Evolutionary conservation across 306 rosid species (phyloP).

Genomic region (Cucurbita ficifolia): DNA sequence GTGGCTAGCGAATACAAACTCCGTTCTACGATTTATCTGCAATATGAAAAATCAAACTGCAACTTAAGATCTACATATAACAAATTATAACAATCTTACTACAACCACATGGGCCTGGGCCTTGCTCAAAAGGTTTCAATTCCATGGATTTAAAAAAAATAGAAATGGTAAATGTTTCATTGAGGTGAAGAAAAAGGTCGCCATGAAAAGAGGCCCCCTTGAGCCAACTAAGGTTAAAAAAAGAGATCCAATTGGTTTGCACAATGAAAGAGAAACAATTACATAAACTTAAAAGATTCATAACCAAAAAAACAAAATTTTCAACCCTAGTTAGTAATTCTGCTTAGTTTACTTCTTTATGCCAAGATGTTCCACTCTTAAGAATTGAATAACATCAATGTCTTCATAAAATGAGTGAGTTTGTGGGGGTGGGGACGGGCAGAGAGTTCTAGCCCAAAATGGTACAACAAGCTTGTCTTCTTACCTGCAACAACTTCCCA

Average conservation of each 20-base stretch:
- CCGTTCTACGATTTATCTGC: conserved; percentile 92
- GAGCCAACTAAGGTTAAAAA: neutral
- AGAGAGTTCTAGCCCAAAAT: neutral
- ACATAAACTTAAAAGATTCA: neutral
- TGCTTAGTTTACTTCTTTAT: neutral
- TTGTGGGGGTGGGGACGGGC: neutral
- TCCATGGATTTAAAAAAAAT: neutral
- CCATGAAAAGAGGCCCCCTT: neutral
- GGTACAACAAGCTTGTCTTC: neutral
- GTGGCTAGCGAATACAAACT: conserved; percentile 93
- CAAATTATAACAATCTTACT: neutral
- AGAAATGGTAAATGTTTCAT: neutral
- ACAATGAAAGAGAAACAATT: neutral
- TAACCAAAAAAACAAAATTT: neutral
- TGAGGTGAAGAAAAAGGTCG: neutral
- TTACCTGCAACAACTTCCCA: conserved; percentile 92
- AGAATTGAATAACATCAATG: neutral
- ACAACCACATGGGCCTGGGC: neutral
- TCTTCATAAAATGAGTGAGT: neutral
- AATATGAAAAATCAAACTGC: neutral
- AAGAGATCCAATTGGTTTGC: neutral
- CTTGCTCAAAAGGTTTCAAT: neutral
- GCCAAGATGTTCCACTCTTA: neutral
- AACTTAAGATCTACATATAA: neutral
- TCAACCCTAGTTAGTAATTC: neutral